Evolutionary conservation across 2,329 filamentous ascomycete genomes (phyloP), one percentile per base, ranked within the genome.

Genomic region (Sphaceloma murrayae): DNA sequence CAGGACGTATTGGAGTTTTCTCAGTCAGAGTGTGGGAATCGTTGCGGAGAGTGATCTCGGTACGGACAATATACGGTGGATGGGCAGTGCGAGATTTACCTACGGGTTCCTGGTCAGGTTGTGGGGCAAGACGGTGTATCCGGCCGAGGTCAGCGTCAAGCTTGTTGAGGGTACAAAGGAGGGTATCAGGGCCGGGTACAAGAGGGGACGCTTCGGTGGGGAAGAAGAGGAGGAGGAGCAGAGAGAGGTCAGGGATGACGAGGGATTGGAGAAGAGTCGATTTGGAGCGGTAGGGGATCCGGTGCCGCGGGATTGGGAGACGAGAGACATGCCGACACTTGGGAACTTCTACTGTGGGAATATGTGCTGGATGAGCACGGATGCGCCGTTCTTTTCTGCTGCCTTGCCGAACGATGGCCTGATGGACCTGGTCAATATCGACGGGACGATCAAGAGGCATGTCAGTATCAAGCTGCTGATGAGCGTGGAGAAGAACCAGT

Each of bases 281-380:
- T 94, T 85, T 55, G 91, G 91, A 39, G 89, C 85, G 0, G 67
- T 91, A 47, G 75, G 77, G 42, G 85, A 93, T 53, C 71, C 80
- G 11, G 60, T 96, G 0, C 88, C 87, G 0, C 66, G 74, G 2
- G 81, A 76, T 34, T 98, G 91, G 87, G 72, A 82, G 49, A 66
- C 82, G 14, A 66, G 82, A 2, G 76, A 82, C 1, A 75, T 82
- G 50, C 78, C 91, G 50, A 85, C 81, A 21, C 68, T 98, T 45
- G 87, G 87, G 34, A 95, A 85, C 56, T 94, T 98, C 61, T 96
- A 93, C 64, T 84, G 81, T 22, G 91, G 91, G 49, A 98, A 95
- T 60, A 93, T 96, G 81, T 78, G 83, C 17, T 93, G 82, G 62
- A 89, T 98, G 85, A 80, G 88, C 0, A 74, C 85, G 9, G 81